phyloP scores from a whole-genome alignment of 441 rosid species.

The Brassica balearica region DNA sequence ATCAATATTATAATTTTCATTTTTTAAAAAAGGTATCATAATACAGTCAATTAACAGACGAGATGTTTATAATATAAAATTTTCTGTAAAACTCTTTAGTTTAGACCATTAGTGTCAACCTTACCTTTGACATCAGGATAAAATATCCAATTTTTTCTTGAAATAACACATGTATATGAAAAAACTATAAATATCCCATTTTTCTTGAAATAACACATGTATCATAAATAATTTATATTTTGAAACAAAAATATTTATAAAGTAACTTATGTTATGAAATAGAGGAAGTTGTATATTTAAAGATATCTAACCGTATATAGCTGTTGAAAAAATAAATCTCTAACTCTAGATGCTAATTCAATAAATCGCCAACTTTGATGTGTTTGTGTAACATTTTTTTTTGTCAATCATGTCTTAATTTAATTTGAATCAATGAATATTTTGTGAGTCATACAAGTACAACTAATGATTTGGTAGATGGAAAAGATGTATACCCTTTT shows the following conservation, averaged over 20 bases:
- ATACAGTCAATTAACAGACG: neutral
- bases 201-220: neutral
- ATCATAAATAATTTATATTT: neutral
- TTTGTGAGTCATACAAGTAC: neutral
- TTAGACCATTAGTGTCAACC: neutral
- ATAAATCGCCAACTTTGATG: neutral
- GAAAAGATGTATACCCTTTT: constrained; percentile 1
- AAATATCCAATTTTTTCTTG: neutral
- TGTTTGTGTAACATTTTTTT: neutral
- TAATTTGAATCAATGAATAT: neutral
- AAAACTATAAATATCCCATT: neutral
- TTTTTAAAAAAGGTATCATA: neutral
- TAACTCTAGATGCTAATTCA: neutral
- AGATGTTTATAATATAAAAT: neutral
- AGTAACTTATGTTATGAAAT: neutral
- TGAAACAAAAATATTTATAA: neutral
- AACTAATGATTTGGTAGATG: constrained; percentile 3
- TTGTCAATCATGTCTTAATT: neutral
- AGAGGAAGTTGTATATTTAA: neutral
- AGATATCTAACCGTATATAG: neutral
- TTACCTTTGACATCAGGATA: neutral
- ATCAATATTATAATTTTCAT: neutral
- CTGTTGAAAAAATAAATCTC: neutral
- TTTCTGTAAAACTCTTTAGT: neutral
- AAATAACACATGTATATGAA: too few relatives aligned